Evolutionary conservation across 2,329 filamentous ascomycete species (phyloP), one percentile per base, ranked within the genome.

Genomic region (Trichoderma afroharzianum): DNA sequence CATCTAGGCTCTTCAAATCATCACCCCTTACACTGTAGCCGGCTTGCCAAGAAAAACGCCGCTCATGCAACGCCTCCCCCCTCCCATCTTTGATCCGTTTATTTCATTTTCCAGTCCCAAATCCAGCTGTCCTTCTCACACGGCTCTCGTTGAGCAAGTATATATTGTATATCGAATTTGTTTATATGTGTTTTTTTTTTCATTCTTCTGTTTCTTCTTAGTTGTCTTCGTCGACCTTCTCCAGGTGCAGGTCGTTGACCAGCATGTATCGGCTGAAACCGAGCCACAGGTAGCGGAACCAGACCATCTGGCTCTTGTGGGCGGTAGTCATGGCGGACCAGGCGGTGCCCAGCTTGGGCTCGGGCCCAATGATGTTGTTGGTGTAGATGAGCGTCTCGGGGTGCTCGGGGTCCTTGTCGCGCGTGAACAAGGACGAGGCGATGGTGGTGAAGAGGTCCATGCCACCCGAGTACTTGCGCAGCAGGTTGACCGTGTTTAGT

Each of bases 241-340:
- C 86, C 36, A 88, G 79, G 78, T 85, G 87, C 81, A 99, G 79
- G 80, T 98, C 95, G 81, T 99, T 99, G 36, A 98, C 88, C 71
- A 94, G 88, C 96, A 99, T 98, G 82, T 98, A 99, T 73, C 96
- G 87, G 77, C 94, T 96, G 71, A 97, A 80, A 0, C 89, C 87
- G 78, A 99, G 97, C 94, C 95, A 99, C 3, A 94, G 93, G 88
- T 94, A 98, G 8, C 96, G 89, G 79, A 98, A 99, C 96, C 96
- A 99, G 47, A 93, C 89, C 96, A 99, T 99, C 86, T 99, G 96
- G 81, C 94, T 98, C 82, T 90, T 86, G 84, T 99, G 96, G 32
- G 93, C 95, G 69, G 88, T 86, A 2, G 93, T 94, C 96, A 99
- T 99, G 36, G 96, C 95, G 69, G 84, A 87, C 83, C 95, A 92